Evolutionary conservation across 176 grass and related monocot genomes (phyloP).

Genomic region (Cymbopogon citratus): DNA sequence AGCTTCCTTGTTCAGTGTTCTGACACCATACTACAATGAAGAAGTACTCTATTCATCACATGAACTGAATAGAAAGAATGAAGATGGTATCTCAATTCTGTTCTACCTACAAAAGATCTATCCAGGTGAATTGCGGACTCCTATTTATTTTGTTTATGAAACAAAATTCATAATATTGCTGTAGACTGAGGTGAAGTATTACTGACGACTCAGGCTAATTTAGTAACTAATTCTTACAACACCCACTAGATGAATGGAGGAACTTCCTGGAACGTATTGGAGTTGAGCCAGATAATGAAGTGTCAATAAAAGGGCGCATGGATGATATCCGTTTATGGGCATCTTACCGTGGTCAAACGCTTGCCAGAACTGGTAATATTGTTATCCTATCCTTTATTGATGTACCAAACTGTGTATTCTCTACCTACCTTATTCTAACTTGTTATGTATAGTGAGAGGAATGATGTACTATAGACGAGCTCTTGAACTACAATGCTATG

Average conservation of each 20-base stretch:
- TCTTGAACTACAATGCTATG: conserved; percentile 57
- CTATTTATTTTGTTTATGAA: conserved; percentile 14
- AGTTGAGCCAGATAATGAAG: conserved; percentile 29
- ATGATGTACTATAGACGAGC: conserved; percentile 80
- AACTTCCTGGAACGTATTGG: conserved; percentile 61
- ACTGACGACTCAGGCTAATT: background rate
- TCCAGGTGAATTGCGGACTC: conserved; percentile 48
- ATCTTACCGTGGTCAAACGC: conserved; percentile 73
- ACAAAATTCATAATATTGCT: background rate
- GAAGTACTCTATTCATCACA: conserved; percentile 68
- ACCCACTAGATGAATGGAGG: conserved; percentile 61
- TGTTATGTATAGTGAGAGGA: conserved; percentile 56
- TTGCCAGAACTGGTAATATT: conserved; percentile 67
- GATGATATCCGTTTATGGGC: conserved; percentile 65
- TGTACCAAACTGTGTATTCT: conserved; percentile 3
- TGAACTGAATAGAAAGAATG: conserved; percentile 64
- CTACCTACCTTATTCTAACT: conserved; percentile 19
- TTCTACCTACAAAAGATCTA: conserved; percentile 80
- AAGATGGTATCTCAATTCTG: conserved; percentile 73
- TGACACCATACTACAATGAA: conserved; percentile 84
- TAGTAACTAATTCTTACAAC: conserved; percentile 20
- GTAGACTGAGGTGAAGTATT: background rate
- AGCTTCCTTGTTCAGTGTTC: conserved; percentile 39
- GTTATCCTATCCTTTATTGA: conserved; percentile 18
- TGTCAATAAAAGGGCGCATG: conserved; percentile 25